phyloP scores from a whole-genome alignment of 2,329 filamentous ascomycete genomes.

The Xylariaceae sp. region DNA sequence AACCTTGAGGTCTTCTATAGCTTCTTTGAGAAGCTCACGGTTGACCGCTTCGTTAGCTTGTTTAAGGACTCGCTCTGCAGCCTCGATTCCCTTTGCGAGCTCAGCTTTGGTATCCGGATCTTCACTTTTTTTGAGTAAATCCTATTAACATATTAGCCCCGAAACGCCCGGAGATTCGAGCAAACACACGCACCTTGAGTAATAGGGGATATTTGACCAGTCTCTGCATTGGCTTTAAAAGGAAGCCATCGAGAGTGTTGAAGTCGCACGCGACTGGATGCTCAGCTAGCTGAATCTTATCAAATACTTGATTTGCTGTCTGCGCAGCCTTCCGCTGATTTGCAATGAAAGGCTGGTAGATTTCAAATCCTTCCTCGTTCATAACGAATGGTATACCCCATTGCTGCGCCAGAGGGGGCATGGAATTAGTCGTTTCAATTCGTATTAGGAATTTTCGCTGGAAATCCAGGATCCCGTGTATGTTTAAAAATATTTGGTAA shows the following conservation, averaged over 20 bases:
- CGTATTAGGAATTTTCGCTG: slow-evolving; percentile 92
- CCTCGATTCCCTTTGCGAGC: slow-evolving; percentile 69
- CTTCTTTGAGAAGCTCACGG: slow-evolving; percentile 76
- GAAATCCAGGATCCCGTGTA: slow-evolving; percentile 91
- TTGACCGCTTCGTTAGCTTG: slow-evolving; percentile 90
- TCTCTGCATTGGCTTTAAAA: slow-evolving; percentile 94
- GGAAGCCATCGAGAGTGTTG: slow-evolving; percentile 82
- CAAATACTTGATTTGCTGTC: slow-evolving; percentile 77
- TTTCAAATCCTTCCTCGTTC: slow-evolving; percentile 81
- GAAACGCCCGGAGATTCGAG: background rate
- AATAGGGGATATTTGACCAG: slow-evolving; percentile 91
- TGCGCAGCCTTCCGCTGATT: slow-evolving; percentile 89
- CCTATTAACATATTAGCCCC: slow-evolving; percentile 46
- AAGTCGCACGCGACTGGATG: slow-evolving; percentile 80
- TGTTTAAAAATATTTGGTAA: slow-evolving; percentile 93
- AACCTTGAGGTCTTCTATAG: slow-evolving; percentile 70
- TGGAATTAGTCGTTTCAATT: slow-evolving; percentile 89
- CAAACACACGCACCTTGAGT: slow-evolving; percentile 57
- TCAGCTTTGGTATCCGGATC: slow-evolving; percentile 66
- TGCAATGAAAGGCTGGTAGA: slow-evolving; percentile 95
- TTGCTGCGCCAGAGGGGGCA: slow-evolving; percentile 69
- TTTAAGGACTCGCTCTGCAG: slow-evolving; percentile 73
- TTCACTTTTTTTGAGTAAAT: slow-evolving; percentile 74
- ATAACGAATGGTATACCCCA: slow-evolving; percentile 91
- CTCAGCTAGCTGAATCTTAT: slow-evolving; percentile 72